Base-by-base conservation (phyloP, 1,284 basidiomycete genomes). In the Ustilago sp. region DNA sequence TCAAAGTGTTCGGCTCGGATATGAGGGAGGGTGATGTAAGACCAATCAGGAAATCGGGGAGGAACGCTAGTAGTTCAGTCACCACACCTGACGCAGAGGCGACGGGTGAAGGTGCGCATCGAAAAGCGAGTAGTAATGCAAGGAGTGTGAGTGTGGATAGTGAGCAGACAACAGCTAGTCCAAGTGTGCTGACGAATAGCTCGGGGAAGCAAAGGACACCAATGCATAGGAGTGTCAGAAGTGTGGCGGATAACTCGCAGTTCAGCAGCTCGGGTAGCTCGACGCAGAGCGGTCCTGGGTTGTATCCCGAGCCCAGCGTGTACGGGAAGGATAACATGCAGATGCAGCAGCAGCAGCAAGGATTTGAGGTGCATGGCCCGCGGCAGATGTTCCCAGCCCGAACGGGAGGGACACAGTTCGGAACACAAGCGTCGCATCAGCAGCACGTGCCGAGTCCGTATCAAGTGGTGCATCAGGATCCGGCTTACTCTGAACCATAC, bases 1-100 rank as follows among this genome's bases (percentile, higher is more conserved):
- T 75, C 59, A 67, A 66, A 32, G 38, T 70, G 17, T 75, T 75
- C 47, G 73, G 73, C 17, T 67, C 67, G 1, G 73, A 75, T 28
- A 8, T 70, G 57, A 63, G 67, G 32, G 52, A 75, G 39, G 73
- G 63, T 15, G 68, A 75, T 39, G 31, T 75, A 8, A 55, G 19
- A n/a, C 52, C 64, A 2, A 58, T 67, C n/a, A 59, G 60, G 12
- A 75, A 70, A 36, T 7, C 63, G 2, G 60, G 48, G 11, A 50
- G 39, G 4, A 55, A 23, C 17, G 15, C 31, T 0, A 35, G 35
- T 34, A 74, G 63, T 23, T 34, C 59, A 4, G 63, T 63, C 1
- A 52, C 61, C 11, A 68, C 70, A 31, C 63, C 72, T 15, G 72
- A 69, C 28, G 66, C 67, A 4, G 63, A 63, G 4, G 19, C 13